phyloP scores from a whole-genome alignment of 805 yeast genomes.

The Kodamaea laetipori region DNA sequence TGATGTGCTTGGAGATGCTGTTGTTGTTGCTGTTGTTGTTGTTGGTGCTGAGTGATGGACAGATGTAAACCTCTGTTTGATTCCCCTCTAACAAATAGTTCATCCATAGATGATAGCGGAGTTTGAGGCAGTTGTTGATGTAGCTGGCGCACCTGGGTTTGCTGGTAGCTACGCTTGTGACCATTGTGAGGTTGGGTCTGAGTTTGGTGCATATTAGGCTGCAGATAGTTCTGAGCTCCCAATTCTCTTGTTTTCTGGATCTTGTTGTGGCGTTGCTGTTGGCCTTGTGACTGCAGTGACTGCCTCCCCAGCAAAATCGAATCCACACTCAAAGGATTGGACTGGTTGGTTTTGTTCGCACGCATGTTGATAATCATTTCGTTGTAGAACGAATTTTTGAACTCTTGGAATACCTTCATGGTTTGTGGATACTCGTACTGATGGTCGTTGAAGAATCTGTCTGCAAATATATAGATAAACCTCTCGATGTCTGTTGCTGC shows the following conservation, averaged over 20 bases:
- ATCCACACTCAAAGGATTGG: slow-evolving; percentile 8
- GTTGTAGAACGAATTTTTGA: slow-evolving; percentile 42
- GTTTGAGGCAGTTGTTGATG: slow-evolving; percentile 12
- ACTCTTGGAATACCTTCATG: slow-evolving; percentile 44
- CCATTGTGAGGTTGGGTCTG: slow-evolving; percentile 1
- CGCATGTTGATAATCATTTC: slow-evolving; percentile 40
- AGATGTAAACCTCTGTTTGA: slow-evolving; percentile 1
- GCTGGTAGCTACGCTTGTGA: slow-evolving; percentile 4
- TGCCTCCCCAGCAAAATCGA: slow-evolving; percentile 10
- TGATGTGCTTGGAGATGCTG: slow-evolving; percentile 9
- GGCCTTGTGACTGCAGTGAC: slow-evolving; percentile 10
- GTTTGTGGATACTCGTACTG: slow-evolving; percentile 47
- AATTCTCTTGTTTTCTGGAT: slow-evolving; percentile 1
- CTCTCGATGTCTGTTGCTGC: slow-evolving; percentile 37
- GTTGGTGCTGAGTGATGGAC: background rate
- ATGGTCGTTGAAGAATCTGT: slow-evolving; percentile 42
- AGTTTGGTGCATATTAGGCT: background rate
- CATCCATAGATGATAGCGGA: slow-evolving; percentile 16
- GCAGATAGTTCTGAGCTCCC: slow-evolving; percentile 1
- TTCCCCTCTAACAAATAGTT: slow-evolving; percentile 15
- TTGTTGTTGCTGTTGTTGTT: too few species aligned
- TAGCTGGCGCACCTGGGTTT: slow-evolving; percentile 11
- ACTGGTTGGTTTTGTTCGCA: slow-evolving; percentile 7
- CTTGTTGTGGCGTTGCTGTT: background rate
- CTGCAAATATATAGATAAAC: slow-evolving; percentile 44